Evolutionary conservation across 1,139 yeast genomes (phyloP).

Genomic region (Lodderomyces parapsilosis): DNA sequence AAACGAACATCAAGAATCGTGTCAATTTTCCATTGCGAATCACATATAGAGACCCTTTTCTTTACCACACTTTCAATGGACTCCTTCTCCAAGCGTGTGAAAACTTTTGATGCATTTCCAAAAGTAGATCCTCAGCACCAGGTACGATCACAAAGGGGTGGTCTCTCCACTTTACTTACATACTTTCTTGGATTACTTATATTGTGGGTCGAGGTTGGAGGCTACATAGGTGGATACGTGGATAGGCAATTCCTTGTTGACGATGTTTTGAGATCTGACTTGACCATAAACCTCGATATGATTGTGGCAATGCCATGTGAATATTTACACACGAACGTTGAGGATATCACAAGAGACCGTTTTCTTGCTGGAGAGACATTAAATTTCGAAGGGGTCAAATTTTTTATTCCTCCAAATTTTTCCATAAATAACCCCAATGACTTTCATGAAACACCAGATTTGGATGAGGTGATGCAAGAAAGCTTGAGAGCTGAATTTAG

Average conservation of each 20-base stretch:
- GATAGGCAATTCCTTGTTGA: constrained; percentile 79
- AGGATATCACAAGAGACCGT: constrained; percentile 76
- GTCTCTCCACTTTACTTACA: constrained; percentile 68
- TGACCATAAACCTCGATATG: constrained; percentile 75
- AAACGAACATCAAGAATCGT: neutral
- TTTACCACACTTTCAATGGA: neutral
- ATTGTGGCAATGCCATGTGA: constrained; percentile 85
- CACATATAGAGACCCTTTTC: too few relatives aligned
- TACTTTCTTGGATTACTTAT: constrained; percentile 61
- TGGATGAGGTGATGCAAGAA: constrained; percentile 64
- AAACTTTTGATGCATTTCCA: constrained; percentile 87
- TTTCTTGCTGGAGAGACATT: constrained; percentile 75
- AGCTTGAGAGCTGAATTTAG: constrained; percentile 65
- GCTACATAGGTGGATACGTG: constrained; percentile 77
- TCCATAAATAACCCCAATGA: constrained; percentile 43
- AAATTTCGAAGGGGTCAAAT: constrained; percentile 60
- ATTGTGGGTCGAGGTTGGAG: constrained; percentile 85
- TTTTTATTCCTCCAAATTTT: constrained; percentile 51
- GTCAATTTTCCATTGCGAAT: too few relatives aligned
- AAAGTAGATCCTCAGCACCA: constrained; percentile 79
- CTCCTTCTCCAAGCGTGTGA: constrained; percentile 32
- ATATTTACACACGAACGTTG: constrained; percentile 68
- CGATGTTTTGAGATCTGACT: constrained; percentile 54
- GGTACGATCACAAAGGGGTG: constrained; percentile 74
- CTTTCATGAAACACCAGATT: constrained; percentile 58